These are phyloP conservation scores for Penicillium bialowiezense DNA, from an alignment of 495 filamentous ascomycete species.

Conservation along the genomic window DNA sequence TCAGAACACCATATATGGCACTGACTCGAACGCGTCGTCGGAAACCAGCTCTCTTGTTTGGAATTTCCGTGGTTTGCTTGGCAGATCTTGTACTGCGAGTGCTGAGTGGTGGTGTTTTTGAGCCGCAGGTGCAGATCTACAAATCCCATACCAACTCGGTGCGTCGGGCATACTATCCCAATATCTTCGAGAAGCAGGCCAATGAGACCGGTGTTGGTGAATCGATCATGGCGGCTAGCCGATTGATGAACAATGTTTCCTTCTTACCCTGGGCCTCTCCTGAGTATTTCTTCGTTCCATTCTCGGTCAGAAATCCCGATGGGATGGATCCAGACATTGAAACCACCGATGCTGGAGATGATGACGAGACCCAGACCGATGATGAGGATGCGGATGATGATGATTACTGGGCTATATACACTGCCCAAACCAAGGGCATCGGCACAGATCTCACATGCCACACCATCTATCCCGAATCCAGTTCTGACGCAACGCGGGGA, in stretches of 20 bases:
- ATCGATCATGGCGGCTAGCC: not conserved
- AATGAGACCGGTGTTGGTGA: not conserved
- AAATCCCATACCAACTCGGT: not conserved
- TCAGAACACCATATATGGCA: not conserved
- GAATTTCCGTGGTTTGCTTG: not conserved
- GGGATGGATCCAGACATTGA: not conserved
- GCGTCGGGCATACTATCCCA: not conserved
- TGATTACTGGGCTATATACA: conserved; percentile 4
- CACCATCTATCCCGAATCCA: not conserved
- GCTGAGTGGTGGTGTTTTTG: not conserved
- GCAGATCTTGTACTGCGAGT: not conserved
- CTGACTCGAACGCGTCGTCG: not conserved
- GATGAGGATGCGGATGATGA: not conserved
- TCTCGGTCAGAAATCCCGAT: not conserved
- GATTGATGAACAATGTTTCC: not conserved
- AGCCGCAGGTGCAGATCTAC: not conserved
- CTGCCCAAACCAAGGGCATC: conserved; percentile 15
- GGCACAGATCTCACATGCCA: conserved; percentile 13
- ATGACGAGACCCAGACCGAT: not conserved
- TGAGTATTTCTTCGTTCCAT: not conserved
- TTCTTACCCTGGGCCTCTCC: not conserved
- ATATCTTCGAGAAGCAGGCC: not conserved
- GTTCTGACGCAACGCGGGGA: not conserved
- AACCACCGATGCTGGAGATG: not conserved
- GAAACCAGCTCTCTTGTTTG: not conserved